Percentiles rank a stretch among this genome's conserved stretches.
phyloP scores from a whole-genome alignment of 2,329 filamentous ascomycete species.

The Rhynchosporium agropyri region DNA sequence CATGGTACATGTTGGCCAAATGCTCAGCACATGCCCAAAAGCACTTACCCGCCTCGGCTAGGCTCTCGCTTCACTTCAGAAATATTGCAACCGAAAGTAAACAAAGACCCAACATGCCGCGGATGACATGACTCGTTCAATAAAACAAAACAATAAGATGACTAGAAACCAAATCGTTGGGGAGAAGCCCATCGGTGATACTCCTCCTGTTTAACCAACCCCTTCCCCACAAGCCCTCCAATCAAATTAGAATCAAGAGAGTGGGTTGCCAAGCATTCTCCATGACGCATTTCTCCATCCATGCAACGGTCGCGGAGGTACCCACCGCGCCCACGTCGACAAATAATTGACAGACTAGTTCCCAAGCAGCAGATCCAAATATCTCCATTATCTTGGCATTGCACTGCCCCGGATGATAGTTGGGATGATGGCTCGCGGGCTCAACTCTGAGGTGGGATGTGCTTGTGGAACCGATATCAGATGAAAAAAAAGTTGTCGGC shows the following conservation, averaged over 20 bases:
- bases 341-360: not conserved
- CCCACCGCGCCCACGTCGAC: slow-evolving; percentile 1
- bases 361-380: not conserved
- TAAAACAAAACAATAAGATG: not conserved
- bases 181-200: not conserved
- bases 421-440: not conserved
- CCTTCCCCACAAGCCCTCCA: slow-evolving; percentile 1
- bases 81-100: not conserved
- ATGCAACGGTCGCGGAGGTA: not conserved
- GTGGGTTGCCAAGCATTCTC: slow-evolving; percentile 10
- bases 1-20: too few relatives aligned
- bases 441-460: not conserved
- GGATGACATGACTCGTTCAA: not conserved
- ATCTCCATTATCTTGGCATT: slow-evolving; percentile 3
- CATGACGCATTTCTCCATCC: not conserved
- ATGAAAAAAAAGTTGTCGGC: not conserved
- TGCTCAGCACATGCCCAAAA: too few relatives aligned
- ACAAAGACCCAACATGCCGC: not conserved
- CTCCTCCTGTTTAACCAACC: not conserved
- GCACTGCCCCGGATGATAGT: slow-evolving; percentile 8
- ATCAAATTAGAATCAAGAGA: slow-evolving; percentile 5
- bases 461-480: not conserved
- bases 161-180: not conserved
- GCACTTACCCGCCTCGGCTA: not conserved
- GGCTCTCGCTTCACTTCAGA: not conserved